A percentile compares a stretch with the other conserved stretches of the same genome.
These are phyloP conservation scores for Leptoxyphium fumago DNA, from an alignment of 2,329 filamentous ascomycete genomes.

Conservation along the genomic window DNA sequence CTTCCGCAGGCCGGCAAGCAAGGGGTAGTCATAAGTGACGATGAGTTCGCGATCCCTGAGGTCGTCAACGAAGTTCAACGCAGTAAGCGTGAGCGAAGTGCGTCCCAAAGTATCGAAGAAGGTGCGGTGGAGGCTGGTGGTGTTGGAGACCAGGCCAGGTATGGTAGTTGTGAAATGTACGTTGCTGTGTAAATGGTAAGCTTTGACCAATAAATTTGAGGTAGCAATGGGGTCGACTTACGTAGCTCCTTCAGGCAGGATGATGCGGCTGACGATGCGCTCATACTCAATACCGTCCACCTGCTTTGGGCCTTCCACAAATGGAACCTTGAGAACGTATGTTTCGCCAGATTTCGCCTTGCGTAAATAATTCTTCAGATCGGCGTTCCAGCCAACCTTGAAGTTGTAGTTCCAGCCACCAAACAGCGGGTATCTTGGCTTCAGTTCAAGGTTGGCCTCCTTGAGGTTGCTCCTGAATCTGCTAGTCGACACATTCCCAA, in stretches of 20 bases:
- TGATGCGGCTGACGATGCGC: constrained; percentile 61
- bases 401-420: constrained; percentile 98
- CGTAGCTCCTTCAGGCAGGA: constrained; percentile 83
- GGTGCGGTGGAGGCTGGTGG: constrained; percentile 58
- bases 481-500: constrained; percentile 93
- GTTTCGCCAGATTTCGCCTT: constrained; percentile 45
- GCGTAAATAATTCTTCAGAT: constrained; percentile 63
- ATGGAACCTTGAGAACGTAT: constrained; percentile 81
- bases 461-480: constrained; percentile 58
- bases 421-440: constrained; percentile 90
- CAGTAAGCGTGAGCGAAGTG: constrained; percentile 64
- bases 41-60: constrained; percentile 69
- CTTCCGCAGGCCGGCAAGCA: constrained; percentile 64
- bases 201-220: background rate
- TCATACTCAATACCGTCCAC: constrained; percentile 76
- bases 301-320: constrained; percentile 83
- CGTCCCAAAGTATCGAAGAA: constrained; percentile 90
- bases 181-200: constrained; percentile 41
- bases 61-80: constrained; percentile 81
- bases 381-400: constrained; percentile 87
- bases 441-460: constrained; percentile 65
- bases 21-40: constrained; percentile 76
- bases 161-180: constrained; percentile 63
- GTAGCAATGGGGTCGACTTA: constrained; percentile 32
- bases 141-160: constrained; percentile 46